Evolutionary conservation across 768 basidiomycete species (phyloP), one percentile per base, ranked within the genome.

Genomic region (Boletus tylopilopsis): DNA sequence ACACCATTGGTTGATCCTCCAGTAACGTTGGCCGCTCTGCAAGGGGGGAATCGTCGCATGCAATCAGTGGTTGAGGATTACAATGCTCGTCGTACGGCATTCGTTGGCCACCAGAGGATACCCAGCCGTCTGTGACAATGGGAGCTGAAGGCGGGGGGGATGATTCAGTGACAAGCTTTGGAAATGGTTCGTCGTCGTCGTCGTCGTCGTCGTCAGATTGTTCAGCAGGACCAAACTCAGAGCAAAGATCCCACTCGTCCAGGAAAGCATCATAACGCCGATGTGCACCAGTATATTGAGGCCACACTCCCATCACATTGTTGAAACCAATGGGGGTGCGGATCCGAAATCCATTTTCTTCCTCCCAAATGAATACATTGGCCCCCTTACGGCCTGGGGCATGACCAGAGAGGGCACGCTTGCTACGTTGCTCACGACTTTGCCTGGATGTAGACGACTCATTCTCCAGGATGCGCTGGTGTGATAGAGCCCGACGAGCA

Each of bases 191-290:
- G 30, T 33, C 15, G 18, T 16, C 15, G 4, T 32, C 5, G 4
- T 43, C 10, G 10, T 16, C n/a, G 16, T 42, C 15, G 5, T 42
- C 15, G 6, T 32, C 27, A 6, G 7, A 42, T 43, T 33, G 22
- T 3, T 15, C 21, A 23, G 32, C 10, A 4, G 21, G 4, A 15
- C 35, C n/a, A 11, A 48, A 42, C n/a, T 41, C 18, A 21, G 32
- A 27, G 24, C 47, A 48, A 7, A 48, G 5, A 30, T 48, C 33
- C 39, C 39, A 48, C 24, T 48, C 10, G 6, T 44, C 32, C 24
- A 16, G 2, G 9, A 44, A 48, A 7, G n/a, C 1, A 8, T 41
- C 30, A 41, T 48, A 48, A 23, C 15, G 8, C 7, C 6, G 13
- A 25, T 48, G 47, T 4, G 7, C 9, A 2, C 32, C 15, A 7